Evolutionary conservation across 495 filamentous ascomycete species (phyloP).

Genomic region (Aeminium ludgeri): DNA sequence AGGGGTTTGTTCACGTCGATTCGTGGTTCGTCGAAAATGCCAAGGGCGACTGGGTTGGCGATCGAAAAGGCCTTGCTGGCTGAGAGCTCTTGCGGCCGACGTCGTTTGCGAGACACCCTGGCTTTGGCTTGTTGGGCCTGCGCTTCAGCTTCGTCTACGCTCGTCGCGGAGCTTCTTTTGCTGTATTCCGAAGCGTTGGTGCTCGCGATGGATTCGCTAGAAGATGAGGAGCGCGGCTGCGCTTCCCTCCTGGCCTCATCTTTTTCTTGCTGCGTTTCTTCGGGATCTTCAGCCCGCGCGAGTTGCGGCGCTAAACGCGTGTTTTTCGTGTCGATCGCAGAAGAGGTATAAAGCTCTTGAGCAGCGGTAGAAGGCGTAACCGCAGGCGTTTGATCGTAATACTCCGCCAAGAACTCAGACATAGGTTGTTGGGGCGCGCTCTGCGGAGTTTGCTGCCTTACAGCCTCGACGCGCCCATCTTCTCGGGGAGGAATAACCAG

Average conservation of each 20-base stretch:
- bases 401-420: neutral
- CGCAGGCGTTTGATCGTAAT: neutral
- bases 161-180: slow-evolving; percentile 16
- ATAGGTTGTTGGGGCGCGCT: neutral
- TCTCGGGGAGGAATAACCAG: too few relatives aligned
- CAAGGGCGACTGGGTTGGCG: neutral
- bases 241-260: neutral
- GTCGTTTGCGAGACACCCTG: neutral
- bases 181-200: slow-evolving; percentile 10
- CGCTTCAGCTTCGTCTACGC: slow-evolving; percentile 3
- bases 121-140: neutral
- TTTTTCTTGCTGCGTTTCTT: neutral
- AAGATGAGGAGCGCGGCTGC: slow-evolving; percentile 5
- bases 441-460: too few relatives aligned
- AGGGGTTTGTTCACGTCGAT: slow-evolving; percentile 11
- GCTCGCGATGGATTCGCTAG: slow-evolving; percentile 1
- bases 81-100: neutral
- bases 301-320: neutral
- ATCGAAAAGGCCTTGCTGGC: neutral
- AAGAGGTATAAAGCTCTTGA: neutral
- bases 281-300: neutral
- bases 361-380: neutral
- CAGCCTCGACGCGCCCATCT: too few relatives aligned
- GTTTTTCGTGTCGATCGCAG: neutral
- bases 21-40: neutral